Percentiles rank a stretch among this genome's conserved stretches.
phyloP scores from a whole-genome alignment of 257 asterid genomes.

The Nicotiana benthamiana region DNA sequence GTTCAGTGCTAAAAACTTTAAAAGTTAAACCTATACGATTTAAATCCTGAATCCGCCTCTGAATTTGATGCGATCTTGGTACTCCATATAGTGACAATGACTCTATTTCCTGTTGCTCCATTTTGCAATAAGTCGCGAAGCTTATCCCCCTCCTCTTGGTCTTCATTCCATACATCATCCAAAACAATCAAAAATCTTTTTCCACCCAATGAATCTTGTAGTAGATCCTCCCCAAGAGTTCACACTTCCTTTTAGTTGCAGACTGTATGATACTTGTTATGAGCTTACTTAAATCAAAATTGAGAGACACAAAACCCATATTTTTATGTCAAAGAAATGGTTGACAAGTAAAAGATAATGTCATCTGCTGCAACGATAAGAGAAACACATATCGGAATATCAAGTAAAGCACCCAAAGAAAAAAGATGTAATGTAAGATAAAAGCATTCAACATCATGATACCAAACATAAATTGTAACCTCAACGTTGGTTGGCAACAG shows the following conservation, averaged over 20 bases:
- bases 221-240: constrained; percentile 9
- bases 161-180: constrained; percentile 13
- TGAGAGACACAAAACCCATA: constrained; percentile 11
- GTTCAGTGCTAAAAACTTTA: too few species aligned
- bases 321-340: neutral
- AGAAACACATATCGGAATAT: too few species aligned
- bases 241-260: constrained; percentile 1
- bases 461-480: too few species aligned
- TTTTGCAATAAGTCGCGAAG: constrained; percentile 2
- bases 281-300: constrained; percentile 12
- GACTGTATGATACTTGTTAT: constrained; percentile 3
- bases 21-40: too few species aligned
- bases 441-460: too few species aligned
- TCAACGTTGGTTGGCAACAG: too few species aligned
- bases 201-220: constrained; percentile 11
- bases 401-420: too few species aligned
- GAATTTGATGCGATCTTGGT: constrained; percentile 4
- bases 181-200: constrained; percentile 1
- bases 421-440: too few species aligned
- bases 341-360: neutral
- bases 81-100: constrained; percentile 22
- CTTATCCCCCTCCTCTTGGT: constrained; percentile 15
- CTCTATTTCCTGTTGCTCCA: constrained; percentile 18
- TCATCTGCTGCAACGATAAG: too few species aligned
- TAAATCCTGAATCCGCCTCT: too few species aligned